These are phyloP conservation scores for Penicillium pulvis DNA, from an alignment of 495 filamentous ascomycete genomes.

Conservation along the genomic window DNA sequence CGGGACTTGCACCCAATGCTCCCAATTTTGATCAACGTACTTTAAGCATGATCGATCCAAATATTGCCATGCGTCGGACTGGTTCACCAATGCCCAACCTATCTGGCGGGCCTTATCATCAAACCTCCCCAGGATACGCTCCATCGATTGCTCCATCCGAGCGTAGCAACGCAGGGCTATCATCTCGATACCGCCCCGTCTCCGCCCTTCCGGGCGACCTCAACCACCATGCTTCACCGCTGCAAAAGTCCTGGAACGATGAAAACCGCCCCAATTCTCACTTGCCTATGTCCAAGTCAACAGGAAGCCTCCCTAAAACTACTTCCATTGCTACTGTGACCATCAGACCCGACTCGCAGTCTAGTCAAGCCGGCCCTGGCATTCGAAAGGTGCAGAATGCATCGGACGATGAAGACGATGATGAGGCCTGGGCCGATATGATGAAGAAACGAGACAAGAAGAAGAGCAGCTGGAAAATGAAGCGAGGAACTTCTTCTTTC, in stretches of 20 bases:
- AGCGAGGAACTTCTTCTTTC: conserved; percentile 53
- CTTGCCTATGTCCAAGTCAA: conserved; percentile 23
- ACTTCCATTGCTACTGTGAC: conserved; percentile 41
- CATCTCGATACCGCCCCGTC: conserved; percentile 91
- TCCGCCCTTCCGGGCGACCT: conserved; percentile 50
- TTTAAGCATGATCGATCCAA: conserved; percentile 82
- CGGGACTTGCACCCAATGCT: conserved; percentile 10
- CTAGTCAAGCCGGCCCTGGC: conserved; percentile 29
- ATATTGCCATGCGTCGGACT: conserved; percentile 57
- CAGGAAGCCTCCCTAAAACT: conserved; percentile 30
- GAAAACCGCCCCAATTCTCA: conserved; percentile 38
- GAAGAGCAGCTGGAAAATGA: conserved; percentile 70
- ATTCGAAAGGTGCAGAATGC: conserved; percentile 28
- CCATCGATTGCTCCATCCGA: conserved; percentile 89
- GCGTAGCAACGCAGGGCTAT: conserved; percentile 87
- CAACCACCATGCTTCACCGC: conserved; percentile 50
- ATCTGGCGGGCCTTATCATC: conserved; percentile 14
- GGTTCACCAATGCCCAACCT: conserved; percentile 36
- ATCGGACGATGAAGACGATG: conserved; percentile 71
- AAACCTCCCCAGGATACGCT: conserved; percentile 47
- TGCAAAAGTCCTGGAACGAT: conserved; percentile 50
- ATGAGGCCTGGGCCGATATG: conserved; percentile 86
- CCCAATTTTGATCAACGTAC: conserved; percentile 54
- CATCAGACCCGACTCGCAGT: conserved; percentile 36
- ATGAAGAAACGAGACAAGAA: conserved; percentile 81